Evolutionary conservation across 805 yeast genomes (phyloP).

Genomic region (Hanseniaspora valbyensis): DNA sequence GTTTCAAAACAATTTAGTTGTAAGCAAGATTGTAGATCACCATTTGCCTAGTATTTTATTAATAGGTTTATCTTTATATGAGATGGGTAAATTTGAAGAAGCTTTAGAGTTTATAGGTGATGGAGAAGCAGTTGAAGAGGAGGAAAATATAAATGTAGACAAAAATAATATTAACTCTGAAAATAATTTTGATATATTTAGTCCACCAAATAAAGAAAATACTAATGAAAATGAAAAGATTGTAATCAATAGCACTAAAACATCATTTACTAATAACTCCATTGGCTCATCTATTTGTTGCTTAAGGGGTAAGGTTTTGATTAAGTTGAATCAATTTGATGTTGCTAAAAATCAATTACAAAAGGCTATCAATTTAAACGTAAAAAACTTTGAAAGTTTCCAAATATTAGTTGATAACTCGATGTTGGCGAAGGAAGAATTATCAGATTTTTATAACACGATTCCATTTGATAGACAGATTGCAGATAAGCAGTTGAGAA

Average conservation of each 20-base stretch:
- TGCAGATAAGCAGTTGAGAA: constrained; percentile 60
- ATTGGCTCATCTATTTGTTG: constrained; percentile 80
- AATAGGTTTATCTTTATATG: constrained; percentile 40
- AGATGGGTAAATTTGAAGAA: constrained; percentile 71
- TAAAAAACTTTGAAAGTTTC: constrained; percentile 87
- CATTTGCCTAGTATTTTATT: constrained; percentile 55
- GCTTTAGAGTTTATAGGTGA: constrained; percentile 82
- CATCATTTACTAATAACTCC: constrained; percentile 50
- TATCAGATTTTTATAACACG: constrained; percentile 63
- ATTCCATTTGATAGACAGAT: constrained; percentile 55
- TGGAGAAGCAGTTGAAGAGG: constrained; percentile 25
- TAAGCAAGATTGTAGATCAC: constrained; percentile 58
- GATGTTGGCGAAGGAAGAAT: constrained; percentile 71
- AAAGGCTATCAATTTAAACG: constrained; percentile 79
- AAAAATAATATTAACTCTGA: constrained; percentile 17
- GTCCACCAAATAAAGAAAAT: neutral
- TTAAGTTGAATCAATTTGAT: constrained; percentile 73
- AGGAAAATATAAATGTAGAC: too few species aligned
- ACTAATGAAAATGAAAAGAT: neutral
- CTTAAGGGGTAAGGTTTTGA: constrained; percentile 70
- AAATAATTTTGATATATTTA: constrained; percentile 12
- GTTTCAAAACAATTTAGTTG: constrained; percentile 43
- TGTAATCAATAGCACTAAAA: constrained; percentile 24
- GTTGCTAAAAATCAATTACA: constrained; percentile 75
- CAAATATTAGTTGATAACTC: constrained; percentile 62